Evolutionary conservation across 106 monocot genomes (phyloP).

Genomic region (Phalaenopsis aphrodite): DNA sequence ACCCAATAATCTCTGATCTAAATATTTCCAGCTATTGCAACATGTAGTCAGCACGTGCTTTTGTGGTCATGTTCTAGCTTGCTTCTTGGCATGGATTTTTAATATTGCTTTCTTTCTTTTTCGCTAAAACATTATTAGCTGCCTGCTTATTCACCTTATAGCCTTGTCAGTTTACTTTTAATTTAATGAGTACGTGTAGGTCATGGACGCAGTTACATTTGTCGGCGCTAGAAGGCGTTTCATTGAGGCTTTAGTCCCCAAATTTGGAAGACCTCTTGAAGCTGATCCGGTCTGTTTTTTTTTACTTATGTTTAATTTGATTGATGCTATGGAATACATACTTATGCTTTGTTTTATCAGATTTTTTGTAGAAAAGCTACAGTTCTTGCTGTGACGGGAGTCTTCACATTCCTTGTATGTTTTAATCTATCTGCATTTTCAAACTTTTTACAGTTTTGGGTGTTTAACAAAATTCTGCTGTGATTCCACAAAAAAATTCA

Average conservation of each 20-base stretch:
- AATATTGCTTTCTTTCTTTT: neutral
- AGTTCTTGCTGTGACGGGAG: conserved; percentile 42
- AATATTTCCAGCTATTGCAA: neutral
- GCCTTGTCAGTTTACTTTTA: neutral
- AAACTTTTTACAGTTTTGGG: neutral
- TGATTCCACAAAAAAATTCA: neutral
- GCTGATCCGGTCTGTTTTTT: conserved; percentile 67
- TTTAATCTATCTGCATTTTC: neutral
- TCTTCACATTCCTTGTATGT: conserved; percentile 74
- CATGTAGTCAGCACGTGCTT: neutral
- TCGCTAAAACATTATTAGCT: neutral
- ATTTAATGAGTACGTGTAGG: conserved; percentile 21
- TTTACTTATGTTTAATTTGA: neutral
- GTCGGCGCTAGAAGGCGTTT: conserved; percentile 75
- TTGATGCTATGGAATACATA: neutral
- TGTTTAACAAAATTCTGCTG: neutral
- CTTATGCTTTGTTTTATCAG: conserved; percentile 26
- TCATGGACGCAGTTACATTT: conserved; percentile 62
- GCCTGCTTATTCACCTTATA: neutral
- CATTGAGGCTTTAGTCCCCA: conserved; percentile 72
- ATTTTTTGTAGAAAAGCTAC: conserved; percentile 79
- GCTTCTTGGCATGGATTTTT: neutral
- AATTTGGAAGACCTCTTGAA: conserved; percentile 93
- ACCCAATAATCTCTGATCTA: neutral
- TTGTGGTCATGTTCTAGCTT: neutral